Base-by-base conservation (phyloP, 1,139 yeast species). In the Pichia inconspicua region DNA sequence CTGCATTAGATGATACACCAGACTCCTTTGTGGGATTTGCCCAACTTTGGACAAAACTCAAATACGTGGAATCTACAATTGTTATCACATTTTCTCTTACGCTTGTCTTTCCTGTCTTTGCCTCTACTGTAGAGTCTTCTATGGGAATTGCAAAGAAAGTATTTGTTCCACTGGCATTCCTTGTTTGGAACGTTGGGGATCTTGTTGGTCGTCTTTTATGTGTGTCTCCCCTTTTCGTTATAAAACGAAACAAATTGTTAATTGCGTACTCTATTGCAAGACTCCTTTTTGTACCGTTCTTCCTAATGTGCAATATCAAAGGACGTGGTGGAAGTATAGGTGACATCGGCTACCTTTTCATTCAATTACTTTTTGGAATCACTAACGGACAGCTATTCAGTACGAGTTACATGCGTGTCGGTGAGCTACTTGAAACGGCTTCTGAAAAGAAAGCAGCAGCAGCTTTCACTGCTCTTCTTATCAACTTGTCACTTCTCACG, bases 151-250 rank as follows among this genome's bases (percentile, higher is more conserved):
- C 70, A 48, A 73, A 73, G 49, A 70, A 69, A 48, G 69, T 82
- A 8, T 92, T 72, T 61, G 76, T 87, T 22, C 97, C 97, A 1
- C 66, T 88, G 48, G 81, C 86, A 1, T 88, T 84, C 61, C 70
- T 92, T 35, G 64, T 82, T 9, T 92, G 98, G 98, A 92, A 92
- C 64, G 53, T 79, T 19, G 98, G 98, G 12, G 98, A 92, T 62
- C 71, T 92, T 25, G 60, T 71, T 4, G 97, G 97, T 1, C 71
- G 98, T 39, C 64, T 88, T 9, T 55, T 79, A 3, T 82, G 96
- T 71, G 80, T 87, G 2, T 57, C 59, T 41, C 65, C 68, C 8
- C 54, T 62, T 17, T 70, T 79, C 32, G 70, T 71, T n/a, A 66
- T 80, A 15, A 60, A 57, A 7, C 63, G 65, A 27, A 80, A 80